Evolutionary conservation across 352 stramenopile genomes (phyloP).

Genomic region (Hyphochytrium catenoides): DNA sequence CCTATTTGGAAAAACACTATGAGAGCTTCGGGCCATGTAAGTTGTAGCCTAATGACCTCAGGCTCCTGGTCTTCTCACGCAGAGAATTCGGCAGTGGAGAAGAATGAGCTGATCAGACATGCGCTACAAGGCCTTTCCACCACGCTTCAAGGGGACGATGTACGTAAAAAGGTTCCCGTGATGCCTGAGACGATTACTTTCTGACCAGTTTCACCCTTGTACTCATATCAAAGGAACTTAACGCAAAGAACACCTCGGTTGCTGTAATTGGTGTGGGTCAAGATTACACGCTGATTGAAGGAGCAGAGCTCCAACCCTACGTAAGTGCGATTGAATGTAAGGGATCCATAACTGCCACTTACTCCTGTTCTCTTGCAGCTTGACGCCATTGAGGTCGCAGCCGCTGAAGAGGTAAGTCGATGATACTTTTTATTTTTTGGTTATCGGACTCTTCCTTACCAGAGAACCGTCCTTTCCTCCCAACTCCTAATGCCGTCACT

Average conservation of each 20-base stretch:
- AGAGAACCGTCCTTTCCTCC: no score
- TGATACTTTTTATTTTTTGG: no score
- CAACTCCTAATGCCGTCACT: no score
- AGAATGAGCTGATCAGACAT: constrained; percentile 95
- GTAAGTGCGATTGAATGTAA: constrained; percentile 29
- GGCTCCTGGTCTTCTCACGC: constrained; percentile 2
- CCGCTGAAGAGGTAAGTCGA: no score
- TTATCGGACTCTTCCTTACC: no score
- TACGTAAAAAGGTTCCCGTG: no score
- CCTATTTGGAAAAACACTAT: constrained; percentile 97
- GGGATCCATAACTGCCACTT: not conserved
- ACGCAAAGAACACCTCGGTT: constrained; percentile 70
- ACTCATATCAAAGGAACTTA: constrained; percentile 47
- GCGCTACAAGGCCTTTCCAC: constrained; percentile 83
- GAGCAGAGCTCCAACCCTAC: constrained; percentile 75
- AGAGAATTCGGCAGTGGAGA: constrained; percentile 20
- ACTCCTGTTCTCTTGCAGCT: constrained; percentile 18
- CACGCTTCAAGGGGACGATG: constrained; percentile 78
- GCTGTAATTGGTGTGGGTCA: constrained; percentile 80
- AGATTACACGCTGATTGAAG: constrained; percentile 80
- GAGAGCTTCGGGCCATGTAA: constrained; percentile 65
- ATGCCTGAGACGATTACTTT: not conserved
- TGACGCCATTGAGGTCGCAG: constrained; percentile 53
- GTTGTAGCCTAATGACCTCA: constrained; percentile 6
- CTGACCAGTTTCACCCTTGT: not conserved